These are phyloP conservation scores for Camelina sativa DNA, from an alignment of 345 rosid genomes.

Conservation along the genomic window DNA sequence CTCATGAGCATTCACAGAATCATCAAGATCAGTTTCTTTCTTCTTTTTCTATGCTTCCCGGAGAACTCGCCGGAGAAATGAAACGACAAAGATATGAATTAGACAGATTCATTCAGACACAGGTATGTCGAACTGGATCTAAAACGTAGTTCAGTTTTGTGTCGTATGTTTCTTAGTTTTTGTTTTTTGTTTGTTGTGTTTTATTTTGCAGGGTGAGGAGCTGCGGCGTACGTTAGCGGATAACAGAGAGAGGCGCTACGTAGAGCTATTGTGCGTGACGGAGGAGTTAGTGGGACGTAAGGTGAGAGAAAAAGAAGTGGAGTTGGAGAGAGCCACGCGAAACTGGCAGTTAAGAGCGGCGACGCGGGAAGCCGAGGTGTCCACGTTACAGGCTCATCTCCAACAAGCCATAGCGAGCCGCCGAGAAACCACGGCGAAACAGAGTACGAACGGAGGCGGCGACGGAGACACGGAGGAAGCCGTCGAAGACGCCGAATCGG, in stretches of 20 bases:
- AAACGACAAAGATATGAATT: constrained; percentile 71
- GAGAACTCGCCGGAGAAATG: constrained; percentile 58
- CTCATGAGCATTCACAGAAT: constrained; percentile 48
- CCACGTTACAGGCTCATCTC: constrained; percentile 68
- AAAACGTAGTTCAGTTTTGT: background rate
- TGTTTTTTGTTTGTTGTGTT: background rate
- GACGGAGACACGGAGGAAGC: background rate
- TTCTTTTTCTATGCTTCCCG: constrained; percentile 37
- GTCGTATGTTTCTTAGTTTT: too few species aligned
- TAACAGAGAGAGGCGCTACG: constrained; percentile 63
- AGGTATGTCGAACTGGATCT: constrained; percentile 40
- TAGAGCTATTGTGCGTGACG: constrained; percentile 62
- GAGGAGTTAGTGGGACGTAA: constrained; percentile 56
- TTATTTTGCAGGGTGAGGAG: constrained; percentile 57
- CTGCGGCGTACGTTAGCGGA: constrained; percentile 66
- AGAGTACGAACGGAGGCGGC: background rate
- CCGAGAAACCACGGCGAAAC: constrained; percentile 5
- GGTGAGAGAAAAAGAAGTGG: constrained; percentile 65
- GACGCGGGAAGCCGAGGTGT: constrained; percentile 71
- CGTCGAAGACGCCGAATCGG: constrained; percentile 75
- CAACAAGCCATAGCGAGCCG: constrained; percentile 60
- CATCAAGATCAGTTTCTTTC: constrained; percentile 23
- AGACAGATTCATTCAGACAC: constrained; percentile 68
- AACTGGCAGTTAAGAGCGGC: constrained; percentile 83
- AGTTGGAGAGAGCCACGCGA: constrained; percentile 67